Conservation (phyloP, 2,329 filamentous ascomycete genomes). For the Colletotrichum magnum region DNA sequence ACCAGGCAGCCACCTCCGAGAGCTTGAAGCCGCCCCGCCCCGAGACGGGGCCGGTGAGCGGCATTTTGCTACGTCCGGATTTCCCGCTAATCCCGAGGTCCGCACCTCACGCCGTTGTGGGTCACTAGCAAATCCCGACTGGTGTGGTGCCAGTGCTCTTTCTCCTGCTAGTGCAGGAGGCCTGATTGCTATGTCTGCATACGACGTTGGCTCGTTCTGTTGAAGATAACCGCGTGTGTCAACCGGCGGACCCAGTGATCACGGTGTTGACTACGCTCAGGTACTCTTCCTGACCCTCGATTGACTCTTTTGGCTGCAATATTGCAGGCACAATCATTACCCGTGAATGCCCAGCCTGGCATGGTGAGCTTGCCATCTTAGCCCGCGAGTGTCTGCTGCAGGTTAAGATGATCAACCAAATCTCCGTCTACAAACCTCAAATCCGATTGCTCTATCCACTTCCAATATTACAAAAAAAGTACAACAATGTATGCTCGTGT, state of each 20-base stretch:
- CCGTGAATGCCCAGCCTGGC: too few species aligned
- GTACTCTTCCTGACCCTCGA: too few species aligned
- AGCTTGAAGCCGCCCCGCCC: slow-evolving; percentile 1
- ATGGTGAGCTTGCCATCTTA: too few species aligned
- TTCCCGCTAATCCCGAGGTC: background rate
- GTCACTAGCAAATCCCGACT: background rate
- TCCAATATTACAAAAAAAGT: slow-evolving; percentile 1
- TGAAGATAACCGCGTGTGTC: too few species aligned
- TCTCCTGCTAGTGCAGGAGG: too few species aligned
- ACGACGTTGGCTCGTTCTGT: too few species aligned
- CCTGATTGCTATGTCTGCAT: too few species aligned
- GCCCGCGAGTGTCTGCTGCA: too few species aligned
- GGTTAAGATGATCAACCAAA: background rate
- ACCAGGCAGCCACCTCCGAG: slow-evolving; percentile 4
- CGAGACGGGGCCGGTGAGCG: slow-evolving; percentile 7
- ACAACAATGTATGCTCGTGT: background rate
- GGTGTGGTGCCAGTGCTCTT: background rate
- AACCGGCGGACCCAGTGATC: too few species aligned
- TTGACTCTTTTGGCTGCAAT: too few species aligned
- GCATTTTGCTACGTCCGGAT: background rate
- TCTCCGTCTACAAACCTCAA: background rate
- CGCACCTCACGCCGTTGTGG: background rate
- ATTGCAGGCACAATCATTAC: too few species aligned
- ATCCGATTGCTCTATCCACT: slow-evolving; percentile 1
- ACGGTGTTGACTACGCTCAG: too few species aligned